Base-by-base conservation (phyloP, 495 filamentous ascomycete genomes). In the Antarctomyces pellizariae region DNA sequence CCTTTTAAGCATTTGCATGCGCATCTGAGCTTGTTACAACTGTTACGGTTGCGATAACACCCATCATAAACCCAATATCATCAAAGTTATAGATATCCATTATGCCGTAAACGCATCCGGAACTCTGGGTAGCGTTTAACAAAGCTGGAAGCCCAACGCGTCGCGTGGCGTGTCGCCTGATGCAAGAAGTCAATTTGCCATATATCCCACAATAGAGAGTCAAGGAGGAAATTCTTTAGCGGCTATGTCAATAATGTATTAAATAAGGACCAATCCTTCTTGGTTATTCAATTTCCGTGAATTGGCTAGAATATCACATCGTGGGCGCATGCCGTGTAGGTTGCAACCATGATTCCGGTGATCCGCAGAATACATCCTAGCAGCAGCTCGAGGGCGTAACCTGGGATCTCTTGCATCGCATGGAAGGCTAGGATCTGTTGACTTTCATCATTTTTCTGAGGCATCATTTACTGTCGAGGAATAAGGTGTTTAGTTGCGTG, bases 11-110 rank as follows among this genome's bases (percentile, higher is more conserved):
- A 27, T 28, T 36, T 30, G 17, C 22, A 26, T 28, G 20, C 3
- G 24, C 29, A 21, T 44, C 22, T 8, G 30, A 28, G 30, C 35
- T 41, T 23, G 32, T 41, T 7, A 39, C 30, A 22, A 44, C 41
- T 18, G 32, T 44, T 24, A 15, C 29, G 12, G 38, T 36, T 13
- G 24, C 22, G 30, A 32, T 30, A 19, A 37, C 15, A 11, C 35
- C 41, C 24, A 44, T 44, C 18, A 34, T 28, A 29, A 34, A 34
- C 7, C 31, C 31, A 11, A 15, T 29, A 23, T 33, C 24, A 25
- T 30, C 29, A 18, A 42, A 39, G 30, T 37, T 39, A 26, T 37
- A 37, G 16, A 35, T 36, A 25, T 38, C 36, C 21, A 14, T 11
- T n/a, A 36, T 25, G 5, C n/a, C 15, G 22, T 36, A 32, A 2